A percentile compares a stretch with the other conserved stretches of the same genome.
phyloP scores from a whole-genome alignment of 768 basidiomycete genomes.

The Wakefieldia striispora region DNA sequence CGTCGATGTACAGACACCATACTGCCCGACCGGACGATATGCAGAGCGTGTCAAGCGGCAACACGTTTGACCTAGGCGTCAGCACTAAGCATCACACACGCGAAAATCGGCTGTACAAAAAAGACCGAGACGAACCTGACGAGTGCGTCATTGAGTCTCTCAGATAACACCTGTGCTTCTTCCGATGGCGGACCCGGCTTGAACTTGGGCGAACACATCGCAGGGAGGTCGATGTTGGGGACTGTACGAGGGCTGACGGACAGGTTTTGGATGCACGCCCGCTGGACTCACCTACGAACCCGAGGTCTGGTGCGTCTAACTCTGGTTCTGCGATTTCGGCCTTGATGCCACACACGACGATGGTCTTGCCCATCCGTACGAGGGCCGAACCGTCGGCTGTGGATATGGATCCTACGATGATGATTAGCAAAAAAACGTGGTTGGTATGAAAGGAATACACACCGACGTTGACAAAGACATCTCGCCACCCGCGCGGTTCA shows the following conservation, averaged over 20 bases:
- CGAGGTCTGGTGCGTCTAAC: slow-evolving; percentile 66
- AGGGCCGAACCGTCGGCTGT: slow-evolving; percentile 94
- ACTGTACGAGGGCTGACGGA: slow-evolving; percentile 43
- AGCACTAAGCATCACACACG: no score
- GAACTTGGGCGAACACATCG: slow-evolving; percentile 90
- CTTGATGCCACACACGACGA: slow-evolving; percentile 93
- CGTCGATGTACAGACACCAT: slow-evolving; percentile 95
- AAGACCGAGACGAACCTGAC: slow-evolving; percentile 48
- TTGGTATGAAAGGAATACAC: slow-evolving; percentile 27
- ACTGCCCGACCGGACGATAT: slow-evolving; percentile 79
- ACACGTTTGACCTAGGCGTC: slow-evolving; percentile 53
- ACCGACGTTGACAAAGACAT: slow-evolving; percentile 80
- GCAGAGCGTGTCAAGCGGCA: slow-evolving; percentile 68
- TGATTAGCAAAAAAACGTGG: background rate
- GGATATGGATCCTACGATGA: slow-evolving; percentile 75
- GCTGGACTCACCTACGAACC: slow-evolving; percentile 75
- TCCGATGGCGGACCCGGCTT: slow-evolving; percentile 94
- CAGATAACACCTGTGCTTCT: slow-evolving; percentile 89
- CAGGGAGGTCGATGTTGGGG: slow-evolving; percentile 92
- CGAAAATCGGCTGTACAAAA: background rate
- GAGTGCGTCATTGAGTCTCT: slow-evolving; percentile 77
- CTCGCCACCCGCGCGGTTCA: slow-evolving; percentile 63
- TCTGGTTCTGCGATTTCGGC: slow-evolving; percentile 94
- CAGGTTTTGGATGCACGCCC: background rate
- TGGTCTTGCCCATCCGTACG: slow-evolving; percentile 89